A percentile compares a stretch with the other conserved stretches of the same genome.
These are phyloP conservation scores for Amoebophrya sp. DNA, from an alignment of 169 alveolate genomes.

Conservation along the genomic window DNA sequence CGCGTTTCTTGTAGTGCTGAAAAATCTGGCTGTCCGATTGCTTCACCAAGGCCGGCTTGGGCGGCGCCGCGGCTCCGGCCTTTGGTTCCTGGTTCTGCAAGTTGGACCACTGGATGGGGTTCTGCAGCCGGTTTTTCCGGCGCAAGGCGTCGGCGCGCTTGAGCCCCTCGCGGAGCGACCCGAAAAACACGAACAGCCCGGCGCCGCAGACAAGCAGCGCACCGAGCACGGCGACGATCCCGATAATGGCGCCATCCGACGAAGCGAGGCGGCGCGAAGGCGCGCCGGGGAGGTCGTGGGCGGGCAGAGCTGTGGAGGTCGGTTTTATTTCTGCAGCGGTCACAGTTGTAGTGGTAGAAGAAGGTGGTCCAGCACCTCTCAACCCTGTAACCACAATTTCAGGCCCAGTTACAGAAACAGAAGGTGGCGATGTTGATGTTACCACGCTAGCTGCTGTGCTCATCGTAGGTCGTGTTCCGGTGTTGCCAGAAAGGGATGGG, in stretches of 20 bases:
- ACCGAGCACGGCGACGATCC: not conserved
- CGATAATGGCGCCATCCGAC: not conserved
- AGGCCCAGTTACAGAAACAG: too few species aligned
- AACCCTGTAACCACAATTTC: too few species aligned
- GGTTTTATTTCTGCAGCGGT: too few species aligned
- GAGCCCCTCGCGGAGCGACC: not conserved
- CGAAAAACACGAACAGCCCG: not conserved
- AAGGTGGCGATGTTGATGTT: too few species aligned
- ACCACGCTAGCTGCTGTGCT: too few species aligned
- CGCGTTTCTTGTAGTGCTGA: not conserved
- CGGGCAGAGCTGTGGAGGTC: too few species aligned
- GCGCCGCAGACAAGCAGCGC: not conserved
- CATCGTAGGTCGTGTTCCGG: too few species aligned
- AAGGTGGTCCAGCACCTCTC: too few species aligned
- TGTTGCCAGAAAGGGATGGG: too few species aligned
- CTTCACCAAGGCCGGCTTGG: not conserved
- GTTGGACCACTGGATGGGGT: too few species aligned
- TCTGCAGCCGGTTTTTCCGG: not conserved
- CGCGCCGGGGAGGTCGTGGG: too few species aligned
- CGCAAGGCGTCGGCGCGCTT: not conserved
- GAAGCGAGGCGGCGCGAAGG: not conserved
- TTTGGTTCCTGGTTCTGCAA: not conserved
- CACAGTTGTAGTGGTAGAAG: too few species aligned
- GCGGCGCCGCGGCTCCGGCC: not conserved
- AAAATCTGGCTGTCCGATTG: not conserved